Conservation (phyloP, 192 early-diverging fungal genomes). For the Oehlia diaphana region DNA sequence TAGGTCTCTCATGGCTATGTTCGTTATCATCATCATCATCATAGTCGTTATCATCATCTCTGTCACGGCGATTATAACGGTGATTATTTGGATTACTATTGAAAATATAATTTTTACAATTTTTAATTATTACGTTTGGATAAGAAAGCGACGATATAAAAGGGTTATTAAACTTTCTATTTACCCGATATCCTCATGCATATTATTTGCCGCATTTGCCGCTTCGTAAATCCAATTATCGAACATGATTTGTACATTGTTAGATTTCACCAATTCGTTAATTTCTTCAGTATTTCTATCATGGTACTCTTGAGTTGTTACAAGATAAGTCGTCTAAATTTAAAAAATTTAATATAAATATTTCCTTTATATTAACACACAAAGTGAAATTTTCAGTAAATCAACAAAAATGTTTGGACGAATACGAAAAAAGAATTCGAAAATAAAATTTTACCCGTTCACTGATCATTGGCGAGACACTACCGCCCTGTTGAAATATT, state of each 20-base stretch:
- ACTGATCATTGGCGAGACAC: neutral
- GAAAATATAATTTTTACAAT: too few relatives aligned
- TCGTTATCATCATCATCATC: too few relatives aligned
- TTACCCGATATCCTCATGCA: constrained; percentile 5
- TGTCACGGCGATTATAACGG: neutral
- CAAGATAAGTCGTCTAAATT: constrained; percentile 11
- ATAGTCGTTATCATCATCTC: too few relatives aligned
- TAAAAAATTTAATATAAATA: neutral
- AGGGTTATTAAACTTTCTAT: neutral
- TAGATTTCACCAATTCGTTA: neutral
- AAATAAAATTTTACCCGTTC: neutral
- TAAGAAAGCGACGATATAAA: neutral
- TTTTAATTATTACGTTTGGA: neutral
- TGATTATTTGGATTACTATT: neutral
- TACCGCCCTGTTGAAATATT: neutral
- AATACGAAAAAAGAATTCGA: neutral
- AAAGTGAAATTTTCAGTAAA: neutral
- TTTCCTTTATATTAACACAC: too few relatives aligned
- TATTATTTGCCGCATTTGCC: neutral
- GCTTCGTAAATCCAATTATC: neutral
- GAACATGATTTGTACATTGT: neutral
- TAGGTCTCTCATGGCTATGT: too few relatives aligned
- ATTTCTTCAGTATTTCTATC: neutral
- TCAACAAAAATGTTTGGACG: neutral
- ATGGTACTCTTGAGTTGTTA: neutral